These are phyloP conservation scores for Lycium barbarum DNA, from an alignment of 257 asterid species.

Conservation along the genomic window DNA sequence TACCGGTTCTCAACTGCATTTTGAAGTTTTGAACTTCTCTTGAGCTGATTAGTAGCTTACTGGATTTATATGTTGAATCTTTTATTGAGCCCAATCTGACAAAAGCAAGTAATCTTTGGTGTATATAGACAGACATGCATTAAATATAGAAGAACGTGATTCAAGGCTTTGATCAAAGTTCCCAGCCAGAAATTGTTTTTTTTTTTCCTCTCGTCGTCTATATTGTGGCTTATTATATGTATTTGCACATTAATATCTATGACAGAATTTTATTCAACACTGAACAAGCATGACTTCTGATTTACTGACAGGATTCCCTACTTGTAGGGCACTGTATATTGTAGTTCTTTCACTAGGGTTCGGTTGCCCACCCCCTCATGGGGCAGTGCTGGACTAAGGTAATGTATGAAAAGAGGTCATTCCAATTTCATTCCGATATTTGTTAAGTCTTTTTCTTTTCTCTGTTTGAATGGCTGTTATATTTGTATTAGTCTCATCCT, in stretches of 20 bases:
- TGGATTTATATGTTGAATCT: not conserved
- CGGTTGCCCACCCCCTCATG: conserved; percentile 52
- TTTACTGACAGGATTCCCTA: conserved; percentile 25
- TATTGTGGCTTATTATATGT: not conserved
- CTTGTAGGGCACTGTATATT: conserved; percentile 40
- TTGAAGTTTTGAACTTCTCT: not conserved
- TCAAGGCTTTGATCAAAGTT: not conserved
- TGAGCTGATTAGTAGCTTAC: not conserved
- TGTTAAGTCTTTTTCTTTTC: not conserved
- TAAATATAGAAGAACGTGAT: not conserved
- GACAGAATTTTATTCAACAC: not conserved
- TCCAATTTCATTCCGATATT: not conserved
- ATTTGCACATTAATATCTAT: not conserved
- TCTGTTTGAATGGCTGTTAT: not conserved
- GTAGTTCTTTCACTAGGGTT: conserved; percentile 40
- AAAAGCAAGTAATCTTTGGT: not conserved
- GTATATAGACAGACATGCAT: too few species aligned
- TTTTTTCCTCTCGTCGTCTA: not conserved
- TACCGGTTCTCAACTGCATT: not conserved
- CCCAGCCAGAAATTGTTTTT: not conserved
- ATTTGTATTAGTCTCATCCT: not conserved
- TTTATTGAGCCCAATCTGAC: not conserved
- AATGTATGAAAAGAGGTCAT: not conserved
- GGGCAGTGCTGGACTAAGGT: conserved; percentile 75
- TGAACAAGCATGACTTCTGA: not conserved